These are phyloP conservation scores for Leptomonas pyrrhocoris DNA, from an alignment of 208 protist genomes.

Conservation along the genomic window DNA sequence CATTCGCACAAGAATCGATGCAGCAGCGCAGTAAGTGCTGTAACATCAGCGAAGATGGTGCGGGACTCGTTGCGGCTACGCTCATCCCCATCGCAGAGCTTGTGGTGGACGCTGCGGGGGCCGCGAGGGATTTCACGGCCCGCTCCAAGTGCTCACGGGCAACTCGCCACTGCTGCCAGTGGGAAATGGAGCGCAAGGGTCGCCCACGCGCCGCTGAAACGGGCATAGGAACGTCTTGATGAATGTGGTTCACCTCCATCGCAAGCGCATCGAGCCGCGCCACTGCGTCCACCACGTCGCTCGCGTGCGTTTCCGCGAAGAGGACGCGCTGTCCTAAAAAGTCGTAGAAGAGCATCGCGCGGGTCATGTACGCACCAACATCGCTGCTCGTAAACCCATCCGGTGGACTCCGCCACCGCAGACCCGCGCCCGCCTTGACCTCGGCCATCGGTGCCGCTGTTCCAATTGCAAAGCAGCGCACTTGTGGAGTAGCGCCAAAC, in stretches of 20 bases:
- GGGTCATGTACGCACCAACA: constrained; percentile 44
- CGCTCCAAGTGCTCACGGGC: neutral
- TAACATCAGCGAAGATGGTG: neutral
- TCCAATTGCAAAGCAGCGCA: constrained; percentile 60
- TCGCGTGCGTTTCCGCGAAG: constrained; percentile 76
- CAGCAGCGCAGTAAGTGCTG: constrained; percentile 6
- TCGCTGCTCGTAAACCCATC: constrained; percentile 12
- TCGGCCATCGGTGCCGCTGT: constrained; percentile 20
- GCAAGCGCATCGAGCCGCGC: constrained; percentile 38
- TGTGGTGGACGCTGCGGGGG: neutral
- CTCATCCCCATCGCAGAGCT: neutral
- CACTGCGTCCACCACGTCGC: constrained; percentile 35
- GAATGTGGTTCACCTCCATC: constrained; percentile 39
- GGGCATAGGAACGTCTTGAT: neutral
- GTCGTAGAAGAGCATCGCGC: constrained; percentile 82
- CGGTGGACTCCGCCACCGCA: neutral
- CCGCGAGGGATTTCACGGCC: neutral
- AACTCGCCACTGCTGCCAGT: constrained; percentile 9
- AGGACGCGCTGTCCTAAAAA: constrained; percentile 69
- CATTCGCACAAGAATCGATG: neutral
- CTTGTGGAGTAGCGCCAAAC: constrained; percentile 63
- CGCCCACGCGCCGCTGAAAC: constrained; percentile 3
- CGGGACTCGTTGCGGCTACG: neutral
- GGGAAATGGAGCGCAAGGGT: constrained; percentile 21
- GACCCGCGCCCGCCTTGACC: neutral